Percentiles rank a stretch among this genome's conserved stretches.
Evolutionary conservation across 495 filamentous ascomycete genomes (phyloP).

Genomic region (Margaritispora aquatica): DNA sequence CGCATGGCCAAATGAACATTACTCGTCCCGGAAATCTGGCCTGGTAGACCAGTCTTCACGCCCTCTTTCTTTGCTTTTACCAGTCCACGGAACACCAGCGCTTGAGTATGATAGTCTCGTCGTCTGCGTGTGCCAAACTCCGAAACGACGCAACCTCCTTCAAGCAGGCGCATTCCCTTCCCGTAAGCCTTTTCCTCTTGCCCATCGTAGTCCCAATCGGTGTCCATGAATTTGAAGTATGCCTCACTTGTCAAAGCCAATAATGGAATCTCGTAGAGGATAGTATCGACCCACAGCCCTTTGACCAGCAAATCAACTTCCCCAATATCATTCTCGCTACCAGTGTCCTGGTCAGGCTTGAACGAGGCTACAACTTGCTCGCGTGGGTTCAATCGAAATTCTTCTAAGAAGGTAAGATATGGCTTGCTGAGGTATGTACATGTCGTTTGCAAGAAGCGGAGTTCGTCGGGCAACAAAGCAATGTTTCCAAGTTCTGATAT

Average conservation of each 20-base stretch:
- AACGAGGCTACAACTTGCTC: conserved; percentile 75
- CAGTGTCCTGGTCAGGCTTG: conserved; percentile 54
- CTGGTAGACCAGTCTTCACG: conserved; percentile 52
- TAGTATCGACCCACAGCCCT: conserved; percentile 89
- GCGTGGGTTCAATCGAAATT: conserved; percentile 71
- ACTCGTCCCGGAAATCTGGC: conserved; percentile 80
- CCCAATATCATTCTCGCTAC: conserved; percentile 63
- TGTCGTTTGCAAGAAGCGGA: conserved; percentile 65
- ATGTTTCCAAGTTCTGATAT: conserved; percentile 69
- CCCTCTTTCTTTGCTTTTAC: conserved; percentile 64
- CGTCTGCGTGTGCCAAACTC: conserved; percentile 89
- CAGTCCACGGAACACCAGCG: conserved; percentile 81
- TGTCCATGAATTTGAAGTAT: conserved; percentile 92
- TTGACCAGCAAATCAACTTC: conserved; percentile 65
- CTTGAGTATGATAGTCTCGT: conserved; percentile 90
- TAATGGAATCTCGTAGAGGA: conserved; percentile 94
- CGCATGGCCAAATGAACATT: conserved; percentile 98
- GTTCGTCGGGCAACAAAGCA: conserved; percentile 68
- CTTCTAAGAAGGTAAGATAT: conserved; percentile 75
- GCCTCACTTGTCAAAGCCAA: conserved; percentile 89
- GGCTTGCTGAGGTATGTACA: conserved; percentile 74
- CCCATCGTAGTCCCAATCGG: conserved; percentile 75
- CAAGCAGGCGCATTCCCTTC: conserved; percentile 71
- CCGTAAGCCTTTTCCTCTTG: conserved; percentile 77
- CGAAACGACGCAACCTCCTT: conserved; percentile 81